A percentile compares a stretch with the other conserved stretches of the same genome.
Conservation (phyloP, 768 basidiomycete species). For the Rubroboletus satanas region DNA sequence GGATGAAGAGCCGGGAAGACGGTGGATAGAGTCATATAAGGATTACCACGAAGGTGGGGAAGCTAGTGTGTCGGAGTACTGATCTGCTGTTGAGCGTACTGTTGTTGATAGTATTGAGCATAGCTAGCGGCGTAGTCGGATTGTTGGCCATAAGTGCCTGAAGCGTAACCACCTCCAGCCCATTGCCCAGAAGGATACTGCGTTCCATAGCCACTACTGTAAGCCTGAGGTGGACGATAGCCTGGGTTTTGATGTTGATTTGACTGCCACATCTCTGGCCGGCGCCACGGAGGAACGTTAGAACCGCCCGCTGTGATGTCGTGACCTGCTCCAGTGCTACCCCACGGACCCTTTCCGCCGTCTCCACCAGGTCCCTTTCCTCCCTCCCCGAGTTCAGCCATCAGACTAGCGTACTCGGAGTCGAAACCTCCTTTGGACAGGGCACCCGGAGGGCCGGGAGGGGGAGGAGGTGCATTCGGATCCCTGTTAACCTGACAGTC, state of each 20-base stretch:
- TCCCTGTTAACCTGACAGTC: conserved; percentile 95
- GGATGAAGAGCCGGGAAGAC: conserved; percentile 16
- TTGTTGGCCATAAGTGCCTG: conserved; percentile 38
- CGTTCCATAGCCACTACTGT: conserved; percentile 44
- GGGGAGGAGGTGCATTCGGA: conserved; percentile 64
- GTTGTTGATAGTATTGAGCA: conserved; percentile 84
- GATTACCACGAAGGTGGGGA: conserved; percentile 23
- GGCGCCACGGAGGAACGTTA: conserved; percentile 87
- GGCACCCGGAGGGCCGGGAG: conserved; percentile 32
- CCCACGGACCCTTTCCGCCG: conserved; percentile 52
- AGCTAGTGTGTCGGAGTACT: conserved; percentile 38
- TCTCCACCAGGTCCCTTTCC: conserved; percentile 54
- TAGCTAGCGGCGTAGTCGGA: conserved; percentile 74
- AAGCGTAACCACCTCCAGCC: conserved; percentile 33
- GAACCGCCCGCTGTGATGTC: conserved; percentile 60
- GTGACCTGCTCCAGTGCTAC: conserved; percentile 61
- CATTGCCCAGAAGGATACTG: conserved; percentile 41
- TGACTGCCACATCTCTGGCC: conserved; percentile 82
- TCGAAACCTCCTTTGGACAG: conserved; percentile 81
- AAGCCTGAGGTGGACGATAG: conserved; percentile 66
- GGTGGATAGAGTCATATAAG: conserved; percentile 17
- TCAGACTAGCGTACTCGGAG: conserved; percentile 93
- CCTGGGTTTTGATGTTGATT: conserved; percentile 51
- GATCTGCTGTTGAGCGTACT: conserved; percentile 76
- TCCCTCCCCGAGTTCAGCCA: conserved; percentile 96